A percentile compares a stretch with the other conserved stretches of the same genome.
Conservation (phyloP, 2,329 filamentous ascomycete species). For the Monosporascus ibericus region DNA sequence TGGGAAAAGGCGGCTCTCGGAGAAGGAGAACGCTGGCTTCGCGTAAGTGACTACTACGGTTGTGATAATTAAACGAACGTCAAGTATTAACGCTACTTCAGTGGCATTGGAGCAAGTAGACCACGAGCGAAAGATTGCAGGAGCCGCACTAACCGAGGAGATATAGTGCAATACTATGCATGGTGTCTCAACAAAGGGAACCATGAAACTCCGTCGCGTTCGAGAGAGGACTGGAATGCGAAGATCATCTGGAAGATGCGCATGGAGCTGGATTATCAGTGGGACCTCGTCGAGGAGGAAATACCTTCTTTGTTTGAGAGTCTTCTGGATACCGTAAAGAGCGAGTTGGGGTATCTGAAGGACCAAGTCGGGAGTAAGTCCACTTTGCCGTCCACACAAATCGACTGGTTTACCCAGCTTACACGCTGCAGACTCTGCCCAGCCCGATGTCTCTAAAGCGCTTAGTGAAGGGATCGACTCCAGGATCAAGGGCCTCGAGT, state of each 20-base stretch:
- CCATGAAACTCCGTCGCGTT: slow-evolving; percentile 13
- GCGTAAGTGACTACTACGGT: slow-evolving; percentile 7
- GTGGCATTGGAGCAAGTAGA: not conserved
- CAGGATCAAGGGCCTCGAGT: not conserved
- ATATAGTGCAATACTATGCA: slow-evolving; percentile 22
- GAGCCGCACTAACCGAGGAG: not conserved
- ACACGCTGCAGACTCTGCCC: not conserved
- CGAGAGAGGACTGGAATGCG: slow-evolving; percentile 23
- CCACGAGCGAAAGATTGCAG: not conserved
- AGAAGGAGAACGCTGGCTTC: slow-evolving; percentile 8
- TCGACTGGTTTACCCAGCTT: not conserved
- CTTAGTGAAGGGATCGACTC: not conserved
- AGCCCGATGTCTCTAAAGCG: not conserved
- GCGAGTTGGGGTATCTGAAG: not conserved
- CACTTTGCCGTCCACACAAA: not conserved
- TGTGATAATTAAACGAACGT: not conserved
- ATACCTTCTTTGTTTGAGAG: slow-evolving; percentile 8
- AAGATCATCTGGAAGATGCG: slow-evolving; percentile 28
- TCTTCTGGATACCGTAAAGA: slow-evolving; percentile 5
- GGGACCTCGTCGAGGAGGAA: slow-evolving; percentile 25
- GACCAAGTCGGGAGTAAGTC: not conserved
- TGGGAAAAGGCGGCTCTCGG: slow-evolving; percentile 14
- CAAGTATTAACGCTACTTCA: not conserved
- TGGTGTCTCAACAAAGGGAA: slow-evolving; percentile 24
- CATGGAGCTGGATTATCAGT: slow-evolving; percentile 20